Base-by-base conservation (phyloP, 163 green algal genomes). In the Prototheca cutis region DNA sequence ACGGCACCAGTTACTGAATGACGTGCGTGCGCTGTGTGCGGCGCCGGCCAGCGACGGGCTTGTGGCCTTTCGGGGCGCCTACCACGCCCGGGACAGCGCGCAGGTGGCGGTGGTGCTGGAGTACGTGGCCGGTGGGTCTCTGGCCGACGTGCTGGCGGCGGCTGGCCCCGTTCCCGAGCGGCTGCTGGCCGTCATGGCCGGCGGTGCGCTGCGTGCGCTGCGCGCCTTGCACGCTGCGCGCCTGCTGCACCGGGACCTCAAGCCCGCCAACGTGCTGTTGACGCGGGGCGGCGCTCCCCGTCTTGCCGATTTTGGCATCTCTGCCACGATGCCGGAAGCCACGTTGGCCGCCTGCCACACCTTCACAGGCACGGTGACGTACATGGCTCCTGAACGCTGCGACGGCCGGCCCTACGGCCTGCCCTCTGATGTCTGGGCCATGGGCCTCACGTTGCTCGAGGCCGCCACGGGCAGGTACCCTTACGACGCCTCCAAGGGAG, bases 261-360 rank as follows among this genome's bases (percentile, higher is more conserved):
- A 98, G 81, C 83, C 90, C 3, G 86, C 80, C 47, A 97, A 97
- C 74, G 62, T 94, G 61, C 77, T 98, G 18, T 67, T 98, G 34
- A 80, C 72, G 54, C 65, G 85, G 2, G 52, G 71, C 5, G 90
- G 91, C 4, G 73, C 85, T 34, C 71, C 82, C 51, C 95, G 95
- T 71, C 86, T 97, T 33, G 83, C 87, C 8, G 90, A 98, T 75
- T 98, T 98, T 86, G 90, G 90, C 47, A 97, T 98, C 71, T 83
- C 67, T 15, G 80, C 86, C 2, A 87, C 86, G 58, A 79, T 95
- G 7, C 42, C 42, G 10, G 89, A 94, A 70, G 87, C 81, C 70
- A 95, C 88, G 0, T 58, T 94, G 8, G 89, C 87, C 31, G 68
- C 88, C 83, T 96, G 88, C 71, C 66, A 87, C 52, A 96, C 90